Conservation (phyloP, 139 green algal species). For the Edaphochlamys debaryana region DNA sequence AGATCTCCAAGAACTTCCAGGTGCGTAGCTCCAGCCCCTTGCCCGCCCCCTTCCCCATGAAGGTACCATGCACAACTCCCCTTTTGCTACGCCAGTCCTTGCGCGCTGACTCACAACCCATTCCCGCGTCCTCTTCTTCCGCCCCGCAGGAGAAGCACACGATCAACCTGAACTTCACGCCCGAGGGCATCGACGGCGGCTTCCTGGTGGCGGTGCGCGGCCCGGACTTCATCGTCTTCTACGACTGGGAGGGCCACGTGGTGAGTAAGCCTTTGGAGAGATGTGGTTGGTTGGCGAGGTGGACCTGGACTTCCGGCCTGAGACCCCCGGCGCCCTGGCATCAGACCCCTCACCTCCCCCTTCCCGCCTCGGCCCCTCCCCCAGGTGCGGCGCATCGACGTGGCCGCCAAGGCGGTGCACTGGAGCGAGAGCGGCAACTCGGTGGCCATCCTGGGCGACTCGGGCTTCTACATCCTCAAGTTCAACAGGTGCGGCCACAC, state of each 20-base stretch:
- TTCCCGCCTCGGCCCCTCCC: too few species aligned
- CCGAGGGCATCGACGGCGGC: conserved; percentile 92
- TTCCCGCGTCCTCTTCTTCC: too few species aligned
- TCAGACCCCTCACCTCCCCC: too few species aligned
- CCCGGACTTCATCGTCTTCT: conserved; percentile 95
- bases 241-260: conserved; percentile 92
- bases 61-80: too few species aligned
- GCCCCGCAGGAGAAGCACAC: conserved; percentile 69
- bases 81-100: too few species aligned
- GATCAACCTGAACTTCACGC: conserved; percentile 84
- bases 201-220: conserved; percentile 82
- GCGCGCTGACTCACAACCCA: too few species aligned
- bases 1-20: conserved; percentile 78
- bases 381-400: conserved; percentile 96
- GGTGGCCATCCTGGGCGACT: conserved; percentile 86
- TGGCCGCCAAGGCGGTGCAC: conserved; percentile 79
- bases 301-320: too few species aligned
- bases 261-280: too few species aligned
- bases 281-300: too few species aligned
- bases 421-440: conserved; percentile 92
- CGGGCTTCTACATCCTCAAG: conserved; percentile 90
- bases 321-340: too few species aligned
- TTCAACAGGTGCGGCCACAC: conserved; percentile 64
- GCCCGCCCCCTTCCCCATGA: too few species aligned
- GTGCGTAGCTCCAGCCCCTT: background rate